Evolutionary conservation across 2,329 filamentous ascomycete species (phyloP).

Genomic region (Cytospora piceae): DNA sequence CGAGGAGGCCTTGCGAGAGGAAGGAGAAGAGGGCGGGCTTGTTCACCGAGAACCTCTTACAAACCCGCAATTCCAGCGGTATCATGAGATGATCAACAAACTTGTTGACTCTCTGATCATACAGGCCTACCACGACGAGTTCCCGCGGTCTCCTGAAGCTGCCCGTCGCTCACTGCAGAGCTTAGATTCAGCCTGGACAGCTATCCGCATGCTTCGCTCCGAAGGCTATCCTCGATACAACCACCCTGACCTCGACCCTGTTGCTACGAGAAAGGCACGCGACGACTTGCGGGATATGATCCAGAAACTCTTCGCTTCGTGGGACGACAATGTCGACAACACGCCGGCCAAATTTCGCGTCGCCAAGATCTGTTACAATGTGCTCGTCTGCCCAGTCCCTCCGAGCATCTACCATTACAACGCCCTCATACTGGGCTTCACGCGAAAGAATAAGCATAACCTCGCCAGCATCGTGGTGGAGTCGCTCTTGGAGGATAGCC

Average conservation of each 20-base stretch:
- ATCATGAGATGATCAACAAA: slow-evolving; percentile 34
- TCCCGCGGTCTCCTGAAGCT: slow-evolving; percentile 32
- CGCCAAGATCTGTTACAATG: slow-evolving; percentile 64
- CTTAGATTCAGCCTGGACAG: slow-evolving; percentile 39
- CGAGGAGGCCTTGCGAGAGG: slow-evolving; percentile 13
- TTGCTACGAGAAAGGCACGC: slow-evolving; percentile 31
- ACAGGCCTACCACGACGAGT: slow-evolving; percentile 36
- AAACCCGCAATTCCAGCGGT: slow-evolving; percentile 32
- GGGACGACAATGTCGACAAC: slow-evolving; percentile 30
- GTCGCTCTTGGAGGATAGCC: slow-evolving; percentile 51
- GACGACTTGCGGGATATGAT: slow-evolving; percentile 34
- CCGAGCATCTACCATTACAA: slow-evolving; percentile 74
- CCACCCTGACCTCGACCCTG: slow-evolving; percentile 33
- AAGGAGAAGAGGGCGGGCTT: slow-evolving; percentile 11
- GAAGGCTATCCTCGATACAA: slow-evolving; percentile 42
- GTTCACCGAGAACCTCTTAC: slow-evolving; percentile 32
- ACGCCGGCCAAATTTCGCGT: slow-evolving; percentile 37
- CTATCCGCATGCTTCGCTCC: slow-evolving; percentile 40
- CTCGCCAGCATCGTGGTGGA: slow-evolving; percentile 58
- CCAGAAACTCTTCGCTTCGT: slow-evolving; percentile 35
- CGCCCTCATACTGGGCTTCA: slow-evolving; percentile 68
- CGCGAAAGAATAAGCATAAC: slow-evolving; percentile 51
- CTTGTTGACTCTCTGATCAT: slow-evolving; percentile 40
- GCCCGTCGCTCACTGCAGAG: slow-evolving; percentile 32
- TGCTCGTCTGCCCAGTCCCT: slow-evolving; percentile 63